phyloP scores from a whole-genome alignment of 306 rosid genomes.

The Fagus sylvatica region DNA sequence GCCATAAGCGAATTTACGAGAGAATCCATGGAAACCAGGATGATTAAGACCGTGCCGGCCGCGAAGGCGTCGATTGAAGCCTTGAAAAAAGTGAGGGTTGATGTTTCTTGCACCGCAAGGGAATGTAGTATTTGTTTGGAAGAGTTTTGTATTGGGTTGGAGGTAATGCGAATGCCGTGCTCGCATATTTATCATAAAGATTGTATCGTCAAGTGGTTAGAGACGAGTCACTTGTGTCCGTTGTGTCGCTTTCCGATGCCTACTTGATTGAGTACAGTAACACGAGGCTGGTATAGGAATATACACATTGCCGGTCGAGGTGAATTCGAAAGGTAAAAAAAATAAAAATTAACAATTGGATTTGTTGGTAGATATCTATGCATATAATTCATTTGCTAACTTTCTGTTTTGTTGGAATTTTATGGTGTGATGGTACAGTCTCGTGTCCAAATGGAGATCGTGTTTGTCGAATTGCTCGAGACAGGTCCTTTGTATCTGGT shows the following conservation, averaged over 20 bases:
- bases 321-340: too few species aligned
- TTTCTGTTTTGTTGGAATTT: too few species aligned
- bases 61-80: slow-evolving; percentile 18
- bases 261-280: neutral
- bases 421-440: too few species aligned
- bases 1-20: neutral
- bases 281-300: too few species aligned
- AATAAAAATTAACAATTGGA: too few species aligned
- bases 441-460: too few species aligned
- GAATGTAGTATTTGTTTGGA: slow-evolving; percentile 43
- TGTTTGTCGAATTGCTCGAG: too few species aligned
- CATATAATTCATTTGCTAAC: too few species aligned
- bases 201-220: slow-evolving; percentile 35
- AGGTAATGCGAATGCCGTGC: slow-evolving; percentile 34
- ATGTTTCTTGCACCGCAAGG: neutral
- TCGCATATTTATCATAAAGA: slow-evolving; percentile 36
- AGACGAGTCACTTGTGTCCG: slow-evolving; percentile 33
- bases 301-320: too few species aligned
- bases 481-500: too few species aligned
- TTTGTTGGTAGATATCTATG: too few species aligned
- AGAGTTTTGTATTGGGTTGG: slow-evolving; percentile 27
- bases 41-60: slow-evolving; percentile 21
- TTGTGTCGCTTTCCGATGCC: slow-evolving; percentile 38
- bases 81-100: slow-evolving; percentile 24
- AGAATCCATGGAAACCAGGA: slow-evolving; percentile 16